Evolutionary conservation across 1,284 basidiomycete species (phyloP), one percentile per base, ranked within the genome.

Genomic region (Trichosporon sp.): DNA sequence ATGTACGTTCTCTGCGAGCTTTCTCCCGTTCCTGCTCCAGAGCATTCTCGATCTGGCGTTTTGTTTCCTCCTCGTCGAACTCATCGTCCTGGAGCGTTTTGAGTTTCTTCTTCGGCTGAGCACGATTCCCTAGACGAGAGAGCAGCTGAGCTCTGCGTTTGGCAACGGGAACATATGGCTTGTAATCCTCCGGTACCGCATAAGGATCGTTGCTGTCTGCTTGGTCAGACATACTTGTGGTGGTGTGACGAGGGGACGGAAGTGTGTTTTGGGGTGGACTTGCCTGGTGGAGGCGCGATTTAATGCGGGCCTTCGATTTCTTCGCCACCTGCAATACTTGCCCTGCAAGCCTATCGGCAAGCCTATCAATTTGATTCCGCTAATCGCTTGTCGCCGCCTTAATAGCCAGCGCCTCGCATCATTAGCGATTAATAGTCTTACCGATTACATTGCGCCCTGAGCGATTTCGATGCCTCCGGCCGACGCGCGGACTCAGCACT

Each of bases 1-100:
- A 80, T 0, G 93, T 95, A 69, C 91, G 82, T 77, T 93, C 90
- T 75, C 87, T 89, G 64, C 92, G 82, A 23, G 87, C 86, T 77
- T 85, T 87, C 74, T 86, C 82, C 3, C 83, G 78, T 71, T 82
- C 61, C 13, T 46, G 52, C 29, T 64, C 60, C 23, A 54, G 32
- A 9, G 63, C 58, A 19, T 58, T 52, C 23, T 67, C 66, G 2
- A 62, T n/a, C 44, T 62, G 63, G 14, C 34, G 36, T 36, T 59
- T 29, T 4, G 58, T 60, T n/a, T 62, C 56, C 56, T 44, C 49
- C 52, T 63, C 49, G 14, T 54, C 59, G n/a, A 34, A 52, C 34
- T 63, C 66, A 5, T 59, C 44, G 33, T 59, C 63, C 11, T 65
- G 60, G 21, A 25, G 31, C 16, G 54, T 56, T 54, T 65, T 65